Conservation (phyloP, 2,329 filamentous ascomycete genomes). For the Nemania sp. region DNA sequence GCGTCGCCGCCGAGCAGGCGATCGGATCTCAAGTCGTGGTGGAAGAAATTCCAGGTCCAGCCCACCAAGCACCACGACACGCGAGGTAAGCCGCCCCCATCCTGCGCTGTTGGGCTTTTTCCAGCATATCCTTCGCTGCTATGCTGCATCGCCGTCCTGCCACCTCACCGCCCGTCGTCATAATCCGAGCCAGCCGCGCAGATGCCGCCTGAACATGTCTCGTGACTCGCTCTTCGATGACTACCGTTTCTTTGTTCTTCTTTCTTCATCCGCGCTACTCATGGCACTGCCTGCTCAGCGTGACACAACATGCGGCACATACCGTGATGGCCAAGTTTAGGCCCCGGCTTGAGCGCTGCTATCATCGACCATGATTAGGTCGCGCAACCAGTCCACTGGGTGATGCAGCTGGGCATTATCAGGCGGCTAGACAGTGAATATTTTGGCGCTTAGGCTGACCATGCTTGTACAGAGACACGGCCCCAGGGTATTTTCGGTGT, state of each 20-base stretch:
- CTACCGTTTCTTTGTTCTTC: background rate
- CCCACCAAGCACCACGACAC: slow-evolving; percentile 60
- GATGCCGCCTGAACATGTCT: too few species aligned
- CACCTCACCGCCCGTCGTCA: too few species aligned
- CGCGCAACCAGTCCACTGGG: too few species aligned
- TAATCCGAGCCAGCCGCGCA: too few species aligned
- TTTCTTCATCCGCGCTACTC: background rate
- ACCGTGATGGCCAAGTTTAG: background rate
- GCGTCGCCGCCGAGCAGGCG: slow-evolving; percentile 79
- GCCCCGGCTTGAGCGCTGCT: background rate
- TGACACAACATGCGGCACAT: background rate
- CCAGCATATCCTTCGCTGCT: slow-evolving; percentile 1
- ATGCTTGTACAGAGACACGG: slow-evolving; percentile 45
- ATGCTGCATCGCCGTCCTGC: too few species aligned
- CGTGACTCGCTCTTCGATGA: background rate
- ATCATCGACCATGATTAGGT: background rate
- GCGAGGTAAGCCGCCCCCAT: slow-evolving; percentile 51
- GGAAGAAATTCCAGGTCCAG: slow-evolving; percentile 87
- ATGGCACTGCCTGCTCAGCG: background rate
- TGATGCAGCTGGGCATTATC: too few species aligned
- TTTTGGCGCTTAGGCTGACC: slow-evolving; percentile 28
- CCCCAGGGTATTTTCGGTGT: slow-evolving; percentile 89
- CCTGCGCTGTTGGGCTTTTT: slow-evolving; percentile 17
- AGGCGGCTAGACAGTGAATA: background rate
- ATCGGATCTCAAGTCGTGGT: slow-evolving; percentile 86